Conservation (phyloP, 306 rosid genomes). For the Bauhinia variegata region DNA sequence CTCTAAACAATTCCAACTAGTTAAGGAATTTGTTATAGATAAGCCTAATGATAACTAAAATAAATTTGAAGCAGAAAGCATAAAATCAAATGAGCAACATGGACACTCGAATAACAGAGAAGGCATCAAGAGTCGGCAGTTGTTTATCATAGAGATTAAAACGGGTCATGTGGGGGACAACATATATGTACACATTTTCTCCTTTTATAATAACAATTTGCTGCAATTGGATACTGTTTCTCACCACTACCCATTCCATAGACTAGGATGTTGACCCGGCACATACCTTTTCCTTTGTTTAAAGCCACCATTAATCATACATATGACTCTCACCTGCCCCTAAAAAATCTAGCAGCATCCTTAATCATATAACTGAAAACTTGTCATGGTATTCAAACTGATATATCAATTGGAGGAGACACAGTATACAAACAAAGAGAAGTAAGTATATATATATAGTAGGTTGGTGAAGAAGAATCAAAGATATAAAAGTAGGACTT, state of each 20-base stretch:
- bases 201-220: conserved; percentile 28
- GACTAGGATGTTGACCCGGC: conserved; percentile 14
- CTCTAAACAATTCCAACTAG: conserved; percentile 6
- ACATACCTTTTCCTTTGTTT: neutral
- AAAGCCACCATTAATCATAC: neutral
- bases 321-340: neutral
- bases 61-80: conserved; percentile 34
- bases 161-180: conserved; percentile 28
- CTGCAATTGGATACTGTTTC: conserved; percentile 27
- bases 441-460: neutral
- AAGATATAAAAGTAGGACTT: conserved; percentile 14
- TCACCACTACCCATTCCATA: neutral
- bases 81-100: conserved; percentile 30
- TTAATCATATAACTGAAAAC: neutral
- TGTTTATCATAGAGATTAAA: neutral
- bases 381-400: conserved; percentile 1
- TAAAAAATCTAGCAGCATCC: neutral
- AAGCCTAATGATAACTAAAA: conserved; percentile 8
- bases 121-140: conserved; percentile 37
- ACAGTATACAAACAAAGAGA: neutral
- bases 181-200: conserved; percentile 8
- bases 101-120: conserved; percentile 28
- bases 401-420: neutral
- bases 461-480: conserved; percentile 29
- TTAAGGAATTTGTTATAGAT: neutral